Base-by-base conservation (phyloP, 345 rosid genomes). In the Ceriops zippeliana region DNA sequence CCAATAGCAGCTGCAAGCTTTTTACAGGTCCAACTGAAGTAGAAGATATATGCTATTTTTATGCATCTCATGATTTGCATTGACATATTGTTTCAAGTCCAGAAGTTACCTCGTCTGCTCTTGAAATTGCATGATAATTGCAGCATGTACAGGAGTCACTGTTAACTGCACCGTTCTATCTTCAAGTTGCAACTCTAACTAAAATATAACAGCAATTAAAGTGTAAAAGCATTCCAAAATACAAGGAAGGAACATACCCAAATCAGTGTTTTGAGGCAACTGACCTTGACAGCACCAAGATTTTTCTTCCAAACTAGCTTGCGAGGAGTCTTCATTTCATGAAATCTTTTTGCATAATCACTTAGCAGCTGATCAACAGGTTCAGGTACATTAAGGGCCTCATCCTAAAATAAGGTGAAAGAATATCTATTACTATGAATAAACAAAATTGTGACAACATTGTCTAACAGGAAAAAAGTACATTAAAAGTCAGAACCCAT, bases 251-350 rank as follows among this genome's bases (percentile, higher is more conserved):
- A 19, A 15, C 21, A 56, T 30, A 30, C 6, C 22, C 3, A 27
- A 8, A 66, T 5, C 27, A 58, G 67, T 58, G 66, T 26, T 56
- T 19, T 24, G 49, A 68, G 67, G 75, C 65, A 75, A 8, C 81
- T 62, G 63, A 90, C 99, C 97, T 90, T 90, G 73, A 95, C 97
- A 32, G 85, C 82, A 73, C 99, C 99, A 52, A 95, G 93, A 84
- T 90, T 89, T 85, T 95, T 91, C 91, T 88, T 91, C 99, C 99
- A 95, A 35, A 87, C 83, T 65, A 91, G 86, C 76, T 91, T 95
- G 52, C 96, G 96, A 73, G 99, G 99, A 70, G 96, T 91, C 82
- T 91, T 95, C 78, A 91, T 85, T 84, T 88, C 83, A 27, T 87
- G 88, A 77, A 83, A 95, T 72, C 87, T 79, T 71, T 80, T 80